phyloP scores from a whole-genome alignment of 805 yeast genomes.

The Saturnispora hagleri region DNA sequence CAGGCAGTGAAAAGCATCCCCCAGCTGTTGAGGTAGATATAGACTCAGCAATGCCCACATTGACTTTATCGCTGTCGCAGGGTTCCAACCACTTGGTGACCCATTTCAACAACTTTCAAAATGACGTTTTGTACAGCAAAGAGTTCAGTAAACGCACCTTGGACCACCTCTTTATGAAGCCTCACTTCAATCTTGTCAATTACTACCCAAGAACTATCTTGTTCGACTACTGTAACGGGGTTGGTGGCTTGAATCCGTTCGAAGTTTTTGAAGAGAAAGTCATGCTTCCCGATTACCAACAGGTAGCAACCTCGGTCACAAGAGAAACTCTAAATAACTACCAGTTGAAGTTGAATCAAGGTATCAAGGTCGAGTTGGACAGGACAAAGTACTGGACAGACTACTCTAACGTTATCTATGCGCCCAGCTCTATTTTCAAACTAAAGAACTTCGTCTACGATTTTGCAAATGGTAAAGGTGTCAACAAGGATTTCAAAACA shows the following conservation, averaged over 20 bases:
- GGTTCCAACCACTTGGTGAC: constrained; percentile 65
- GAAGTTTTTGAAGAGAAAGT: constrained; percentile 33
- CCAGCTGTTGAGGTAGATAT: neutral
- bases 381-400: constrained; percentile 73
- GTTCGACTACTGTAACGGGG: constrained; percentile 77
- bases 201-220: constrained; percentile 73
- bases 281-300: constrained; percentile 2
- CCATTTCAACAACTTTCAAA: constrained; percentile 78
- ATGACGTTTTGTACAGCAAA: constrained; percentile 41
- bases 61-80: constrained; percentile 68
- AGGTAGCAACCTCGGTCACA: constrained; percentile 23
- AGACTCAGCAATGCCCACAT: constrained; percentile 20
- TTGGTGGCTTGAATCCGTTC: constrained; percentile 53
- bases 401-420: constrained; percentile 56
- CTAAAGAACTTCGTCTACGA: constrained; percentile 54
- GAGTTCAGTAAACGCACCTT: neutral
- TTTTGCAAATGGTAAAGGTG: constrained; percentile 22
- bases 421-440: constrained; percentile 48
- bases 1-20: constrained; percentile 2
- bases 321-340: constrained; percentile 43
- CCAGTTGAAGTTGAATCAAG: constrained; percentile 53
- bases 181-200: constrained; percentile 37
- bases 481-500: constrained; percentile 19
- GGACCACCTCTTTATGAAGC: constrained; percentile 2
- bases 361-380: constrained; percentile 30